Base-by-base conservation (phyloP, 306 rosid species). In the Dryas alaskensis region DNA sequence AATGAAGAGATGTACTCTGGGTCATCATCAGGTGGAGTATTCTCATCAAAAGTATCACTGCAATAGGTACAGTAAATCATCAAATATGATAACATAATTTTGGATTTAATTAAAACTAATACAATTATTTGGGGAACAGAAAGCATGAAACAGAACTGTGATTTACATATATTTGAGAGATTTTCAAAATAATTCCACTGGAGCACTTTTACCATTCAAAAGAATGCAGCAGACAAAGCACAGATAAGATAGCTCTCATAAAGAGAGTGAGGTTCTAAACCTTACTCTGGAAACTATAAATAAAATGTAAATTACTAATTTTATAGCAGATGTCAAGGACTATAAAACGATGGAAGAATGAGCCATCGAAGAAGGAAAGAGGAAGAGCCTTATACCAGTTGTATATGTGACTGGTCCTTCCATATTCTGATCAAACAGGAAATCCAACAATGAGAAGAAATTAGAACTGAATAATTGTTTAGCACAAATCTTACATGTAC, bases 21-120 rank as follows among this genome's bases (percentile, higher is more conserved):
- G 71, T 86, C 92, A 82, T 90, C 97, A 67, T 73, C 66, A 48
- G 98, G 98, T 5, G 97, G 98, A 51, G 98, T 93, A 87, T 93
- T 93, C 85, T 93, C 98, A 43, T 90, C 97, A 65, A 93, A 93
- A 80, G 98, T 93, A 82, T 91, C 97, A 52, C 97, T 93, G 90
- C 42, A 71, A 70, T 76, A 53, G 74, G 79, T 79, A 74, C 75
- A 77, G 73, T 67, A 72, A 60, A 76, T 57, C 72, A 73, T 69
- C 3, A 74, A 75, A 65, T 25, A 13, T 13, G 46, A 40, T 16
- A 48, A 69, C 3, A 67, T 52, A 60, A 19, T 11, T 14, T 63
- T 31, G 43, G 44, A 12, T 60, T 60, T 31, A 60, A 19, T 22
- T 57, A 57, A 57, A 57, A 37, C 65, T 60, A 43, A 5, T 10